Percentiles rank a stretch among this genome's conserved stretches.
These are phyloP conservation scores for Claviceps spartinae DNA, from an alignment of 2,329 filamentous ascomycete species.

Conservation along the genomic window DNA sequence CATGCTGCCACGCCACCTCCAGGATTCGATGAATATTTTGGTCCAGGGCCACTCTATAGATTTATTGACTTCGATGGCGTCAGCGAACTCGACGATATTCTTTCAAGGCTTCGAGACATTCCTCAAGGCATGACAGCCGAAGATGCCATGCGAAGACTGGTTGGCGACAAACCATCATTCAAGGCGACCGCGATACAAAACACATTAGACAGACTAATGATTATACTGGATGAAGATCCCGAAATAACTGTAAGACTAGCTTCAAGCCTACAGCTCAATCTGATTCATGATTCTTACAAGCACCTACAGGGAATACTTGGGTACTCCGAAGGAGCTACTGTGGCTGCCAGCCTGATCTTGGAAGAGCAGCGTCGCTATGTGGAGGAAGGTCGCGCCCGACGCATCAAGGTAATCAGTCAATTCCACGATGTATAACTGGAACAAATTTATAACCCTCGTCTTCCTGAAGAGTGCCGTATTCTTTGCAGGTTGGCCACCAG, in stretches of 20 bases:
- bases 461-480: constrained; percentile 18
- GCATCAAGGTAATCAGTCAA: constrained; percentile 22
- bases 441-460: neutral
- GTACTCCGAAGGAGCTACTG: constrained; percentile 43
- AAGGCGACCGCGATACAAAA: neutral
- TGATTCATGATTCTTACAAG: neutral
- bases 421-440: too few species aligned
- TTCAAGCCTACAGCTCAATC: neutral
- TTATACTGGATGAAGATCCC: constrained; percentile 1
- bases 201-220: neutral
- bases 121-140: neutral
- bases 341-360: constrained; percentile 36
- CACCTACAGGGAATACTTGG: constrained; percentile 32
- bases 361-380: constrained; percentile 21
- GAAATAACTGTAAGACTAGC: constrained; percentile 1
- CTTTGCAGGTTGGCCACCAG: constrained; percentile 37
- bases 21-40: constrained; percentile 4
- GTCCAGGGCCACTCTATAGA: neutral
- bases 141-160: neutral
- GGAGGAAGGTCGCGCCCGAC: constrained; percentile 1
- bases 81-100: neutral
- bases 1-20: neutral
- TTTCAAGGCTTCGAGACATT: neutral
- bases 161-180: neutral
- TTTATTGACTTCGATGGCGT: constrained; percentile 3